Evolutionary conservation across 305 asterid genomes (phyloP).

Genomic region (Solanum chacoense): DNA sequence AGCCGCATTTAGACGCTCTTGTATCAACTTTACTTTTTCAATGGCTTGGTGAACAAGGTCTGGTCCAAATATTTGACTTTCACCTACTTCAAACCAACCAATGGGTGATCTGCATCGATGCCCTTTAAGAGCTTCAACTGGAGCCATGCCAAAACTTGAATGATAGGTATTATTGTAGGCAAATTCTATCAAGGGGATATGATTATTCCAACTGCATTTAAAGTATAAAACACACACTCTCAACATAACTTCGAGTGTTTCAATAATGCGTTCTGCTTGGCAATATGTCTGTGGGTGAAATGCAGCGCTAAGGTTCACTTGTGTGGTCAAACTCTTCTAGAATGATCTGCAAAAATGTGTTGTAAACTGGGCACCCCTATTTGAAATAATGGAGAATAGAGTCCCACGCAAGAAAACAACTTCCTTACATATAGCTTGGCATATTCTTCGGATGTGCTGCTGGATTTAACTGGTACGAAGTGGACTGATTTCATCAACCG

Average conservation of each 20-base stretch:
- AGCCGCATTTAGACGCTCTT: not conserved
- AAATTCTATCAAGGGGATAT: not conserved
- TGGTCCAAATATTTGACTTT: not conserved
- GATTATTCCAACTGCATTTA: too few relatives aligned
- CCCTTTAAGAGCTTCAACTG: not conserved
- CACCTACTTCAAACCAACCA: not conserved
- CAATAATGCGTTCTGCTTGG: not conserved
- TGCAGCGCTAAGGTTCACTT: not conserved
- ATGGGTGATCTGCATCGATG: not conserved
- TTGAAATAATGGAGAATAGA: not conserved
- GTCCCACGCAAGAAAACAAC: not conserved
- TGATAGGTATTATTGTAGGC: not conserved
- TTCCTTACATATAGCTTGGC: not conserved
- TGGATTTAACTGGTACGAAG: not conserved
- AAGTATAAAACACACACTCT: not conserved
- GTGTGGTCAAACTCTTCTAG: not conserved
- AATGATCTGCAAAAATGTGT: not conserved
- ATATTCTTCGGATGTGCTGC: not conserved
- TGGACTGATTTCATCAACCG: not conserved
- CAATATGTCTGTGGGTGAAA: not conserved
- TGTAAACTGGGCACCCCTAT: not conserved
- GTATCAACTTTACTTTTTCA: too few relatives aligned
- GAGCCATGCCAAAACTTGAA: not conserved
- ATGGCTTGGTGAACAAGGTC: not conserved
- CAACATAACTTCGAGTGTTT: not conserved